Conservation (phyloP, 2,329 filamentous ascomycete species). For the Aspergillus vadensis region DNA sequence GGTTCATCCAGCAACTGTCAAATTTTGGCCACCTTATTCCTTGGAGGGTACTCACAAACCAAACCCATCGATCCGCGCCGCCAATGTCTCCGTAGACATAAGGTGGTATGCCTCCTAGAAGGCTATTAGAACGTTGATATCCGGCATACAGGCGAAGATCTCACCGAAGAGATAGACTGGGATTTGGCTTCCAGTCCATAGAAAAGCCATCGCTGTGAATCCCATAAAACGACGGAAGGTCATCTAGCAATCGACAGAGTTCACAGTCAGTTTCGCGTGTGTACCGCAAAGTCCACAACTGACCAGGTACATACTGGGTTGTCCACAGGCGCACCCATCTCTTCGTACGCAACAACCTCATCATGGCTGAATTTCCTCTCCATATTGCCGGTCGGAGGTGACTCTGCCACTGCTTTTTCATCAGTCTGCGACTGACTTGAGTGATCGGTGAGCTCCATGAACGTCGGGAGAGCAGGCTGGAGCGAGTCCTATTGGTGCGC, state of each 20-base stretch:
- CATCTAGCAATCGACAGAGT: conserved; percentile 44
- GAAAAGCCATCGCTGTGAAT: conserved; percentile 60
- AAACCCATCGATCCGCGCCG: conserved; percentile 62
- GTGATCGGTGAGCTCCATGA: conserved; percentile 23
- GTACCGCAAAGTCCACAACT: background rate
- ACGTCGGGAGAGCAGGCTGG: background rate
- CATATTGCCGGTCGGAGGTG: conserved; percentile 31
- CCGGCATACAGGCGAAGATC: background rate
- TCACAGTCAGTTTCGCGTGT: background rate
- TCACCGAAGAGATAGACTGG: conserved; percentile 56
- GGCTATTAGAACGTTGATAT: conserved; percentile 5
- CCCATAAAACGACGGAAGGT: conserved; percentile 56
- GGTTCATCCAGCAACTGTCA: background rate
- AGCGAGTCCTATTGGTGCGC: background rate
- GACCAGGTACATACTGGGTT: conserved; percentile 43
- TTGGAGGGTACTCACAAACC: conserved; percentile 50
- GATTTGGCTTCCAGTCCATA: conserved; percentile 64
- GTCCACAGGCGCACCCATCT: conserved; percentile 38
- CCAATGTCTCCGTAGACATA: conserved; percentile 64
- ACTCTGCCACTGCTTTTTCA: conserved; percentile 31
- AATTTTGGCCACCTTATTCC: background rate
- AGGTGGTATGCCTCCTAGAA: conserved; percentile 49
- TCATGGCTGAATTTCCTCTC: conserved; percentile 45
- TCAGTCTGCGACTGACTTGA: conserved; percentile 24
- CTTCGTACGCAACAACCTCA: conserved; percentile 53